Base-by-base conservation (phyloP, 2,329 filamentous ascomycete genomes). In the Verticillium nonalfalfae region DNA sequence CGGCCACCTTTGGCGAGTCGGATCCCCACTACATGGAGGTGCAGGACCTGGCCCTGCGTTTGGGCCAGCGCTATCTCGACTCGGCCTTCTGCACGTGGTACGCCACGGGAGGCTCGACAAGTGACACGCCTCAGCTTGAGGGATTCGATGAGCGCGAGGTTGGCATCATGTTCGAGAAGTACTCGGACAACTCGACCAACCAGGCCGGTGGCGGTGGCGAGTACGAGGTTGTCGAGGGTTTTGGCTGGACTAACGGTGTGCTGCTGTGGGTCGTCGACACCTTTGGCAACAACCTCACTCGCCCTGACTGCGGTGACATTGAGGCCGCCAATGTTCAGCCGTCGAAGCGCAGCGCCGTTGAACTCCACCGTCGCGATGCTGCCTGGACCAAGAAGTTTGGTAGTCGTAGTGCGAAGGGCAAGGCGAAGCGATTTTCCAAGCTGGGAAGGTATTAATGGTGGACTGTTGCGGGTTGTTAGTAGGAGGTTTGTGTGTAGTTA, bases 151-250 rank as follows among this genome's bases (percentile, higher is more conserved):
- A 75, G 1, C 67, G 75, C 7, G 74, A 78, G 21, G 73, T 73
- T 7, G 87, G 87, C 26, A 84, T 83, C 70, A 89, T 90, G 78
- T 90, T 90, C 69, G 87, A 90, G 71, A 90, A 90, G 77, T 90
- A 90, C 69, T 78, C 76, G 13, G 84, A 88, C 66, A 82, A 82
- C 61, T 74, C 81, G 7, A 85, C 80, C 56, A 86, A 88, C 64
- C 81, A 80, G 0, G 85, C 83, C 1, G 87, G 87, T 34, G 76
- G 84, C 7, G 87, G 87, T 6, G 87, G 87, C 65, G 87, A 90
- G 76, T 90, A 90, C 70, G 80, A 83, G 60, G 87, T 90, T 6
- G 87, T 89, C 2, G 85, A 89, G 73, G 87, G 87, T 1, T 90
- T 90, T 66, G 87, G 87, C 7, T 90, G 87, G 87, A 85, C 84